Evolutionary conservation across 176 grass and related monocot genomes (phyloP).

Genomic region (Juncus effusus): DNA sequence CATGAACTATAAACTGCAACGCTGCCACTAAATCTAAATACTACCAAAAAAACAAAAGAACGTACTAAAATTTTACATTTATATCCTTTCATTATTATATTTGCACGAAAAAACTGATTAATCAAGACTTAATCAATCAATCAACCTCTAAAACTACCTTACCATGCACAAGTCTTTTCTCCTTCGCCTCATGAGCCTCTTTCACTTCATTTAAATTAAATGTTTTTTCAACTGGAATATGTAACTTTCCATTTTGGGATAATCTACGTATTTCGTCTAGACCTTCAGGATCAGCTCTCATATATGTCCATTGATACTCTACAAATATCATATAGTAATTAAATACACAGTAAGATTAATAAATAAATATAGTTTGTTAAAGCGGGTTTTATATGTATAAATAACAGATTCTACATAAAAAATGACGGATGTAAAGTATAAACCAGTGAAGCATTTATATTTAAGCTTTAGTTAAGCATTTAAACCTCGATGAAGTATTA

Average conservation of each 20-base stretch:
- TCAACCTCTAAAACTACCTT: slow-evolving; percentile 87
- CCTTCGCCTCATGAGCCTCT: slow-evolving; percentile 86
- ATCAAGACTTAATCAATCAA: slow-evolving; percentile 15
- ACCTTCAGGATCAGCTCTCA: slow-evolving; percentile 89
- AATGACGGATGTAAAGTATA: background rate
- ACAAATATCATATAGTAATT: slow-evolving; percentile 31
- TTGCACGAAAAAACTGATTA: slow-evolving; percentile 20
- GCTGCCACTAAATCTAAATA: slow-evolving; percentile 16
- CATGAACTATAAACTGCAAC: slow-evolving; percentile 14
- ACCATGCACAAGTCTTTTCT: slow-evolving; percentile 66
- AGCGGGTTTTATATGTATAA: slow-evolving; percentile 1
- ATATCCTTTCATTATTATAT: slow-evolving; percentile 1
- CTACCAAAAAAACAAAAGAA: slow-evolving; percentile 12
- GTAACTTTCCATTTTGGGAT: slow-evolving; percentile 59
- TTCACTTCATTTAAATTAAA: slow-evolving; percentile 63
- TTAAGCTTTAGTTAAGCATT: too few species aligned
- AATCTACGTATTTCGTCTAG: slow-evolving; percentile 73
- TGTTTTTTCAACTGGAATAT: slow-evolving; percentile 84
- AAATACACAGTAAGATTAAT: background rate
- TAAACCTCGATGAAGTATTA: too few species aligned
- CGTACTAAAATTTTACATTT: slow-evolving; percentile 37
- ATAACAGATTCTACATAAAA: background rate
- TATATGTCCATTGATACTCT: slow-evolving; percentile 99
- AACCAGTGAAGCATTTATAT: background rate
- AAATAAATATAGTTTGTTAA: slow-evolving; percentile 7